phyloP scores from a whole-genome alignment of 2,329 filamentous ascomycete species.

The Zymoseptoria tritici region DNA sequence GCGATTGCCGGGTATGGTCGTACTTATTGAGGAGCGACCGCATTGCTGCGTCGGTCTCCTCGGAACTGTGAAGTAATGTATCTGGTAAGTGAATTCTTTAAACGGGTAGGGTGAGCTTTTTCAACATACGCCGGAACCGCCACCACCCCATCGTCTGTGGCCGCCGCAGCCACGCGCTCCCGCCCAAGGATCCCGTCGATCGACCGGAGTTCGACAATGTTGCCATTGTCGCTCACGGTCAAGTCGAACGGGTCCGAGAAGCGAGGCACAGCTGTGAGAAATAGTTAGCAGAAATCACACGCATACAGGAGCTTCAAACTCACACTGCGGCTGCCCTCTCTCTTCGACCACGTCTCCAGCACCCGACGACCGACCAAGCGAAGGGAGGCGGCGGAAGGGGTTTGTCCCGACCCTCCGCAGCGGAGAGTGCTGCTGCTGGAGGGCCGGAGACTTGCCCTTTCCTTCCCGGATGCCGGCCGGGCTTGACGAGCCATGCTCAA shows the following conservation, averaged over 20 bases:
- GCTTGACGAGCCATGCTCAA: neutral
- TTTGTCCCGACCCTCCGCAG: neutral
- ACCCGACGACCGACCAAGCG: neutral
- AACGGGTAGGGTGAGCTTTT: slow-evolving; percentile 19
- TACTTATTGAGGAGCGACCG: slow-evolving; percentile 20
- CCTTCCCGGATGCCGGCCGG: neutral
- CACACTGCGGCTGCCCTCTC: neutral
- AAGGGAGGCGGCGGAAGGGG: neutral
- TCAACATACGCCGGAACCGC: slow-evolving; percentile 24
- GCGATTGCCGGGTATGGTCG: slow-evolving; percentile 17
- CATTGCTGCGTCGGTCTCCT: slow-evolving; percentile 16
- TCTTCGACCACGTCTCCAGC: neutral
- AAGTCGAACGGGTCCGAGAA: slow-evolving; percentile 25
- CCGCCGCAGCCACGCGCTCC: slow-evolving; percentile 8
- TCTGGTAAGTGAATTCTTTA: slow-evolving; percentile 30
- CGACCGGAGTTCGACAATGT: slow-evolving; percentile 8
- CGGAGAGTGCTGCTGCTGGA: neutral
- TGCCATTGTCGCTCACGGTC: slow-evolving; percentile 19
- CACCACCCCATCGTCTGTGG: neutral
- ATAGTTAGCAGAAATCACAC: neutral
- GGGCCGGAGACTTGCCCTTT: neutral
- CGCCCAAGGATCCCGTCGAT: slow-evolving; percentile 13
- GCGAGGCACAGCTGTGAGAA: neutral
- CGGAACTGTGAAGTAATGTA: slow-evolving; percentile 23
- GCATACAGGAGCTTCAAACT: neutral